A percentile compares a stretch with the other conserved stretches of the same genome.
These are phyloP conservation scores for Baeospora myosura DNA, from an alignment of 1,284 basidiomycete genomes.

Conservation along the genomic window DNA sequence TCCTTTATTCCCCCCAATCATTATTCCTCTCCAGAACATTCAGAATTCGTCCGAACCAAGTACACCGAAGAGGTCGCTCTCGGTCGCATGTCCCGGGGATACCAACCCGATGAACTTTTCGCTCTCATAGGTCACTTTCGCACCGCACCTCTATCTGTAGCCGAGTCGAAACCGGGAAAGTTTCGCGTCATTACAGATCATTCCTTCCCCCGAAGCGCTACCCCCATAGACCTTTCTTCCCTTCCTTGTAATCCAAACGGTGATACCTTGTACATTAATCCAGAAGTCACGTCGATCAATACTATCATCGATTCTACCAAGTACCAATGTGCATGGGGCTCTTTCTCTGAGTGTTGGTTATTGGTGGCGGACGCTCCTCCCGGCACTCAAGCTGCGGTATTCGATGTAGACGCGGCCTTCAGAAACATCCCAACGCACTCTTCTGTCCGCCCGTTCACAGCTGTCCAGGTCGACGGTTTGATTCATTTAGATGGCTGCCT, in stretches of 20 bases:
- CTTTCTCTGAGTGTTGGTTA: slow-evolving; percentile 16
- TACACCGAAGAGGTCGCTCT: slow-evolving; percentile 9
- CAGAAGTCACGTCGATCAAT: slow-evolving; percentile 16
- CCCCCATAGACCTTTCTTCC: neutral
- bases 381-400: slow-evolving; percentile 17
- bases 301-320: slow-evolving; percentile 18
- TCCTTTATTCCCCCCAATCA: slow-evolving; percentile 9
- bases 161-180: slow-evolving; percentile 10
- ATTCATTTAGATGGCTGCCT: slow-evolving; percentile 19
- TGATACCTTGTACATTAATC: neutral
- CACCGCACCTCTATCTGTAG: slow-evolving; percentile 9
- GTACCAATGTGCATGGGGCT: slow-evolving; percentile 23
- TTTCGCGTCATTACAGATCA: slow-evolving; percentile 11
- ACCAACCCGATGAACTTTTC: neutral
- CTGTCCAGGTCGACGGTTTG: slow-evolving; percentile 11
- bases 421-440: slow-evolving; percentile 17
- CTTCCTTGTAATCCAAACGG: neutral
- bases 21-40: neutral
- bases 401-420: slow-evolving; percentile 18
- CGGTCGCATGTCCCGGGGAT: slow-evolving; percentile 8
- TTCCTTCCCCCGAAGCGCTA: slow-evolving; percentile 3
- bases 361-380: slow-evolving; percentile 11
- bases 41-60: slow-evolving; percentile 5
- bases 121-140: slow-evolving; percentile 8
- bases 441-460: slow-evolving; percentile 9